Percentiles rank a stretch among this genome's conserved stretches.
Evolutionary conservation across 495 filamentous ascomycete species (phyloP).

Genomic region (Hypoxylon crocopeplum): DNA sequence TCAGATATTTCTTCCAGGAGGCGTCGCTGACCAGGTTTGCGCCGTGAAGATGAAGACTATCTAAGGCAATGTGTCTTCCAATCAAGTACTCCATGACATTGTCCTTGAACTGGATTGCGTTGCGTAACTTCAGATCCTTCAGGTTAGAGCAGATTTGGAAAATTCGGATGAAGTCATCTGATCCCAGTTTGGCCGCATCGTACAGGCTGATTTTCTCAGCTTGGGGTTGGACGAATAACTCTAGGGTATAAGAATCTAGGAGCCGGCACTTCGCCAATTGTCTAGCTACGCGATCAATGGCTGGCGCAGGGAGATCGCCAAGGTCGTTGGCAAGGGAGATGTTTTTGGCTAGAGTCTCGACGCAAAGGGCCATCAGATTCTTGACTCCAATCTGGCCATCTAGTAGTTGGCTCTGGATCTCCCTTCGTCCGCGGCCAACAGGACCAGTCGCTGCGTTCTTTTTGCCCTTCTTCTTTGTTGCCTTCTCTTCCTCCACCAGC

Average conservation of each 20-base stretch:
- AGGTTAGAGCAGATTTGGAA: conserved; percentile 76
- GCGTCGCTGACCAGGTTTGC: conserved; percentile 78
- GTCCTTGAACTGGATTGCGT: conserved; percentile 89
- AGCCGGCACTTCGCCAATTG: conserved; percentile 82
- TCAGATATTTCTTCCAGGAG: conserved; percentile 72
- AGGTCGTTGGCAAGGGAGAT: conserved; percentile 83
- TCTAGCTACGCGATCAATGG: conserved; percentile 77
- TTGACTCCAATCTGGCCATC: conserved; percentile 79
- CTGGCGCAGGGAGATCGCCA: conserved; percentile 71
- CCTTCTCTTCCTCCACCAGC: conserved; percentile 67
- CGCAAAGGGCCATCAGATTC: conserved; percentile 76
- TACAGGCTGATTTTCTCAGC: conserved; percentile 74
- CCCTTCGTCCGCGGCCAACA: conserved; percentile 60
- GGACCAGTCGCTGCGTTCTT: conserved; percentile 51
- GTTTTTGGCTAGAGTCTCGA: conserved; percentile 83
- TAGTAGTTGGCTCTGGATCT: conserved; percentile 77
- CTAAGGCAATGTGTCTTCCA: conserved; percentile 67
- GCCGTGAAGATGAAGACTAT: conserved; percentile 70
- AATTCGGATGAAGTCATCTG: conserved; percentile 78
- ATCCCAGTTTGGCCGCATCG: conserved; percentile 76
- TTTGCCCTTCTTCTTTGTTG: conserved; percentile 62
- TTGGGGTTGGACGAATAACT: conserved; percentile 77
- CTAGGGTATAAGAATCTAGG: conserved; percentile 70
- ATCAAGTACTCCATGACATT: conserved; percentile 78
- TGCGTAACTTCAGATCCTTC: conserved; percentile 71